These are phyloP conservation scores for Botrytis cinerea DNA, from an alignment of 2,329 filamentous ascomycete genomes.

Conservation along the genomic window DNA sequence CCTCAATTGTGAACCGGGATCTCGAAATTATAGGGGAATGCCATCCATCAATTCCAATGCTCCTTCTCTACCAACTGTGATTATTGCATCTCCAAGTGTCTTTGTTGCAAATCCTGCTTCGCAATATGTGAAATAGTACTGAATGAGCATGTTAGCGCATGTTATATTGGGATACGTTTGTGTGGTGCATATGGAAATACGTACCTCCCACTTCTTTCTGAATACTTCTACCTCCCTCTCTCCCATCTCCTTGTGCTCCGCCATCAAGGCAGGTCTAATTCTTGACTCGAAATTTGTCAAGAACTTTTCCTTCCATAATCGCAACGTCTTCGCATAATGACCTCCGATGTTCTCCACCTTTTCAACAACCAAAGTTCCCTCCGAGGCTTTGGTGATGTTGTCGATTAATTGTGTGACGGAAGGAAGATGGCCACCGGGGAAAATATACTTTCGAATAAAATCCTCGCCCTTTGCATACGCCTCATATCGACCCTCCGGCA, in stretches of 20 bases:
- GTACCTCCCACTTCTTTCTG: conserved; percentile 68
- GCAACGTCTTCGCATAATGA: conserved; percentile 69
- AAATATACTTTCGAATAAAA: conserved; percentile 77
- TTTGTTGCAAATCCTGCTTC: conserved; percentile 73
- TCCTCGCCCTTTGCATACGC: conserved; percentile 67
- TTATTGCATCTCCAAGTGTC: conserved; percentile 70
- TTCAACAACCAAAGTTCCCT: conserved; percentile 65
- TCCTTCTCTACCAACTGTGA: conserved; percentile 58
- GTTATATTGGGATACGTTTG: conserved; percentile 22
- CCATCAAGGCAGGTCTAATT: conserved; percentile 61
- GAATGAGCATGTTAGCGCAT: conserved; percentile 8
- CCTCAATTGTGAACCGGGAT: not conserved
- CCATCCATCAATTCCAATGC: conserved; percentile 69
- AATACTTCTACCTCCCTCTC: conserved; percentile 67
- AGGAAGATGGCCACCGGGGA: conserved; percentile 73
- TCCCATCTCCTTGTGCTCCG: conserved; percentile 59
- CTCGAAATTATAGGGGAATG: conserved; percentile 57
- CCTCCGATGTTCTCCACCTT: conserved; percentile 71
- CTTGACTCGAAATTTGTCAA: conserved; percentile 59
- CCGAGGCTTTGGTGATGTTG: conserved; percentile 61
- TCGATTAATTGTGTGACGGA: conserved; percentile 53
- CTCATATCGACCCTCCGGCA: conserved; percentile 68
- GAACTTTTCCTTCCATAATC: conserved; percentile 69
- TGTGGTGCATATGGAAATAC: conserved; percentile 31
- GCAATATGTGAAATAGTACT: conserved; percentile 76